Conservation (phyloP, 441 rosid genomes). For the Gossypium gossypioides region DNA sequence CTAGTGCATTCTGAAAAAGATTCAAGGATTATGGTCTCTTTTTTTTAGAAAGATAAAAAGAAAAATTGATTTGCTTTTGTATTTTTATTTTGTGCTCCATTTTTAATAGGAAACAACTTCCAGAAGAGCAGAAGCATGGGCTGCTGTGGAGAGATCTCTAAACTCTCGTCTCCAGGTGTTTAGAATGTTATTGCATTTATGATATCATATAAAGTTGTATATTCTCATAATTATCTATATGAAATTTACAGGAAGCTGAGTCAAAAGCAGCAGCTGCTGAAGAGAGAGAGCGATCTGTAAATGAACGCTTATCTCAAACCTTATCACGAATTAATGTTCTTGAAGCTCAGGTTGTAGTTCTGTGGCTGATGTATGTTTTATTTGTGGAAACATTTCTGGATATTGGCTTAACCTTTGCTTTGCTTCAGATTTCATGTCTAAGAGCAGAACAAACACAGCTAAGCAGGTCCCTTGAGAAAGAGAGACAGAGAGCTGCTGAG, state of each 20-base stretch:
- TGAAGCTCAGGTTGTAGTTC: constrained; percentile 76
- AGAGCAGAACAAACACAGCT: constrained; percentile 91
- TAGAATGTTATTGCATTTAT: constrained; percentile 13
- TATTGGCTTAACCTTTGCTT: constrained; percentile 6
- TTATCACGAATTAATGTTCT: constrained; percentile 88
- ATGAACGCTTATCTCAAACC: constrained; percentile 89
- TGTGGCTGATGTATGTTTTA: constrained; percentile 7
- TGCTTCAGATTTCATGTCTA: constrained; percentile 76
- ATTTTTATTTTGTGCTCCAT: constrained; percentile 14
- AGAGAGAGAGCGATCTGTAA: constrained; percentile 80
- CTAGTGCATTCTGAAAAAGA: background rate
- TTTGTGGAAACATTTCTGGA: background rate
- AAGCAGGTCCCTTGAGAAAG: constrained; percentile 89
- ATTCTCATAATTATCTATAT: constrained; percentile 11
- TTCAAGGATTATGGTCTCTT: constrained; percentile 10
- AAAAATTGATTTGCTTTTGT: background rate
- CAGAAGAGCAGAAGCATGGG: constrained; percentile 91
- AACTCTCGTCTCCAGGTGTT: constrained; percentile 80
- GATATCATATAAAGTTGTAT: background rate
- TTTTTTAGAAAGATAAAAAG: background rate
- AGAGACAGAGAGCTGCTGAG: constrained; percentile 95
- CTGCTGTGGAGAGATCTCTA: constrained; percentile 86
- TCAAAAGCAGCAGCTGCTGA: constrained; percentile 83
- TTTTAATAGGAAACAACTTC: constrained; percentile 71
- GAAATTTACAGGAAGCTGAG: constrained; percentile 73